Evolutionary conservation across 2,329 filamentous ascomycete species (phyloP).

Genomic region (Thyridium curvatum): DNA sequence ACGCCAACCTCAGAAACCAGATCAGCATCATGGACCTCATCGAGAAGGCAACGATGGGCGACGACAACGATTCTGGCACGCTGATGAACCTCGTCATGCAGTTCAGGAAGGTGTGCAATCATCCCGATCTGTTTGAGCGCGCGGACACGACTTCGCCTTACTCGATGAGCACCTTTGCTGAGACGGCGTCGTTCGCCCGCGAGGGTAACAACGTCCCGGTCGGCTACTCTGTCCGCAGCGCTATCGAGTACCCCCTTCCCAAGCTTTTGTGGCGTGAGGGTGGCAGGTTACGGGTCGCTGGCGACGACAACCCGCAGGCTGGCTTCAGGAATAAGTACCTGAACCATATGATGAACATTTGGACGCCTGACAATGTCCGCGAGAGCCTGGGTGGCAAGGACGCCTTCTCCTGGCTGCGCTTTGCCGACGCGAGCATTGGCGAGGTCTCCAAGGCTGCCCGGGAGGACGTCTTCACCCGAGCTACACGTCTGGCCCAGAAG

Average conservation of each 20-base stretch:
- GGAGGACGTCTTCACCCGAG: constrained; percentile 66
- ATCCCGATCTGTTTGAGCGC: constrained; percentile 93
- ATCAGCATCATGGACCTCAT: constrained; percentile 99
- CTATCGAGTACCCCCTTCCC: constrained; percentile 80
- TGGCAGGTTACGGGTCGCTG: constrained; percentile 68
- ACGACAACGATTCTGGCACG: constrained; percentile 90
- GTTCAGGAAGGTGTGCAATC: constrained; percentile 98
- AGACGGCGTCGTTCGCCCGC: constrained; percentile 90
- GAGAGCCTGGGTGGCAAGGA: constrained; percentile 54
- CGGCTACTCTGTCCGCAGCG: constrained; percentile 78
- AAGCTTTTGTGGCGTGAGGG: constrained; percentile 75
- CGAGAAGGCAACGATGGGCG: constrained; percentile 90
- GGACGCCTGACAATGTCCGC: constrained; percentile 71
- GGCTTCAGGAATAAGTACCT: constrained; percentile 78
- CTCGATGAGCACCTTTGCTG: constrained; percentile 79
- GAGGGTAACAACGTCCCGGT: constrained; percentile 77
- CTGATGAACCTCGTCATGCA: constrained; percentile 99
- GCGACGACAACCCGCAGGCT: constrained; percentile 65
- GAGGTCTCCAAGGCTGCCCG: constrained; percentile 69
- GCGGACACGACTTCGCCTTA: constrained; percentile 86
- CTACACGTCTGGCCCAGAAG: constrained; percentile 44
- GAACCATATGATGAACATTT: constrained; percentile 82
- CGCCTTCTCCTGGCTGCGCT: constrained; percentile 85
- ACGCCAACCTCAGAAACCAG: constrained; percentile 86
- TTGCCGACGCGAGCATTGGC: constrained; percentile 68